Percentiles rank a stretch among this genome's conserved stretches.
Evolutionary conservation across 75 land plant species (phyloP).

Genomic region (Chamaecyparis obtusa): DNA sequence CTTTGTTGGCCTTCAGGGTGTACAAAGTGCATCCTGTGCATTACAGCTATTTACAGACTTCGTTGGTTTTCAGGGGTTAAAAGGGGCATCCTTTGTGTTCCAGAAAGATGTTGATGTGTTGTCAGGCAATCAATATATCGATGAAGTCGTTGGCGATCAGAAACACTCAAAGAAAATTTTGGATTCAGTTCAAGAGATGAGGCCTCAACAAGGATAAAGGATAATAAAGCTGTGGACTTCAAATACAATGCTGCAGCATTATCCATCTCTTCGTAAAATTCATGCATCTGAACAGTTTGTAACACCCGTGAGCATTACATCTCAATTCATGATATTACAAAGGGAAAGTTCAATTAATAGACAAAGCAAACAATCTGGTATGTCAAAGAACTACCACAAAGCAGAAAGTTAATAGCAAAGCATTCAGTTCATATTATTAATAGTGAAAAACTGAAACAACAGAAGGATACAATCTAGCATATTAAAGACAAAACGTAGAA

Average conservation of each 20-base stretch:
- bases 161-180: slow-evolving; percentile 31
- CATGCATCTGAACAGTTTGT: slow-evolving; percentile 38
- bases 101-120: slow-evolving; percentile 32
- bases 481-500: background rate
- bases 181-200: slow-evolving; percentile 46
- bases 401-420: background rate
- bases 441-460: background rate
- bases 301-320: background rate
- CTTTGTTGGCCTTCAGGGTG: background rate
- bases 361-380: background rate
- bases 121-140: slow-evolving; percentile 37
- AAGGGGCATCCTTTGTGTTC: background rate
- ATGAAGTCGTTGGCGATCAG: slow-evolving; percentile 34
- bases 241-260: slow-evolving; percentile 41
- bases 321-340: background rate
- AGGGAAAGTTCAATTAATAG: background rate
- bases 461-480: background rate
- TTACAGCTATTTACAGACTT: background rate
- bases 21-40: background rate
- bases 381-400: background rate
- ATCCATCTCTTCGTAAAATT: slow-evolving; percentile 34
- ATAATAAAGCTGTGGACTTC: slow-evolving; percentile 49
- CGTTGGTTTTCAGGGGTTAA: background rate
- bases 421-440: background rate
- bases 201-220: slow-evolving; percentile 58